Percentiles rank a stretch among this genome's conserved stretches.
These are phyloP conservation scores for Hebeloma cylindrosporum DNA, from an alignment of 768 basidiomycete genomes.

Conservation along the genomic window DNA sequence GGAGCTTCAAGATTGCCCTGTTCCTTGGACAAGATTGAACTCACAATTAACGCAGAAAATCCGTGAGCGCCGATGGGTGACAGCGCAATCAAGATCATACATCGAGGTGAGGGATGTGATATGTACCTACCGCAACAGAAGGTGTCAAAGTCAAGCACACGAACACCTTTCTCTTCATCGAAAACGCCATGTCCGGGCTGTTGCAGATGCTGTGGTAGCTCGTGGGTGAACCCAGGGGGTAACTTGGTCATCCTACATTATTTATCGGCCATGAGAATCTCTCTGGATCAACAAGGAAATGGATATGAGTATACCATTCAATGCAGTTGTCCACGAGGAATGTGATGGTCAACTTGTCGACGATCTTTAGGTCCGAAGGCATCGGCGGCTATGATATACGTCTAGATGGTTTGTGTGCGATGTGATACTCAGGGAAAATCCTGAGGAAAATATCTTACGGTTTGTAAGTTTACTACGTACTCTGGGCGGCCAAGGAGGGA, in stretches of 20 bases:
- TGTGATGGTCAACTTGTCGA: constrained; percentile 47
- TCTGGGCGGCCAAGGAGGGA: no score
- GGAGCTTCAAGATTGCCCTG: background rate
- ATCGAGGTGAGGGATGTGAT: background rate
- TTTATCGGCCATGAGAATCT: background rate
- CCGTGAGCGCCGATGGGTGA: constrained; percentile 71
- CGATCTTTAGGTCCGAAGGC: constrained; percentile 22
- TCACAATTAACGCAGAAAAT: constrained; percentile 76
- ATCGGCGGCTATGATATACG: background rate
- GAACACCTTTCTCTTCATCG: constrained; percentile 48
- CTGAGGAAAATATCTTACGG: background rate
- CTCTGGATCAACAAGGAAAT: background rate
- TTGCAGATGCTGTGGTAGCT: constrained; percentile 61
- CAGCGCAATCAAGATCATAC: background rate
- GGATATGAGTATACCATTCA: constrained; percentile 68
- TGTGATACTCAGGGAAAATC: background rate
- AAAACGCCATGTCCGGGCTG: constrained; percentile 45
- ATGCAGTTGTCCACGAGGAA: constrained; percentile 78
- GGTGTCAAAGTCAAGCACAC: constrained; percentile 68
- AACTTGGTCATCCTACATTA: constrained; percentile 69
- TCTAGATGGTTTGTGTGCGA: background rate
- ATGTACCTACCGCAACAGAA: constrained; percentile 52
- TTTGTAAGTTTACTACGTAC: no score
- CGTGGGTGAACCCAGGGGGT: constrained; percentile 76
- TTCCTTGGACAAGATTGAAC: constrained; percentile 16